A percentile compares a stretch with the other conserved stretches of the same genome.
These are phyloP conservation scores for Helminthosporium solani DNA, from an alignment of 2,329 filamentous ascomycete species.

Conservation along the genomic window DNA sequence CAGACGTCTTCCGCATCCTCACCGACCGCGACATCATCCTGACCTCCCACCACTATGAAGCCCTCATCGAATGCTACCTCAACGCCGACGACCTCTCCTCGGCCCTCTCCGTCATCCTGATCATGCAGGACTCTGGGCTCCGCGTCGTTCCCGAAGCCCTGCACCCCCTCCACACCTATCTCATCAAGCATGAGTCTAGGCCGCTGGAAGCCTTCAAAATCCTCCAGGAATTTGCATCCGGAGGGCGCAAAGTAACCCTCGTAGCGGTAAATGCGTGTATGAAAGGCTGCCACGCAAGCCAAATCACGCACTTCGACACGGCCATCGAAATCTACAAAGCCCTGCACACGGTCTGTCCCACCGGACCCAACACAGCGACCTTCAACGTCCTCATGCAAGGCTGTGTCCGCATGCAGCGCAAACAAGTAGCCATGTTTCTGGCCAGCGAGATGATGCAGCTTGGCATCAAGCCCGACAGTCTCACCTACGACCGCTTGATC, in stretches of 20 bases:
- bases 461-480: slow-evolving; percentile 54
- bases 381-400: slow-evolving; percentile 62
- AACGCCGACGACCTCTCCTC: slow-evolving; percentile 60
- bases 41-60: slow-evolving; percentile 72
- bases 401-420: slow-evolving; percentile 47
- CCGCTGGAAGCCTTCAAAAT: slow-evolving; percentile 56
- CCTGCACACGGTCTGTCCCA: slow-evolving; percentile 53
- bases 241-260: slow-evolving; percentile 53
- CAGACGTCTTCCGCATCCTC: slow-evolving; percentile 68
- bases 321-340: slow-evolving; percentile 64
- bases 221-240: slow-evolving; percentile 57
- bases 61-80: slow-evolving; percentile 71
- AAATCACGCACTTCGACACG: slow-evolving; percentile 43
- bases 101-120: slow-evolving; percentile 68
- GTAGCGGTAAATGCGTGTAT: slow-evolving; percentile 55
- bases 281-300: slow-evolving; percentile 50
- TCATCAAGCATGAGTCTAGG: slow-evolving; percentile 53
- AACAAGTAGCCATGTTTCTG: slow-evolving; percentile 61
- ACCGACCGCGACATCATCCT: slow-evolving; percentile 60
- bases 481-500: slow-evolving; percentile 64
- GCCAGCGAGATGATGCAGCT: slow-evolving; percentile 62
- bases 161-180: slow-evolving; percentile 59
- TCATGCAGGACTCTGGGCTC: slow-evolving; percentile 68
- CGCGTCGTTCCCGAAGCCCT: slow-evolving; percentile 61
- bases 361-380: slow-evolving; percentile 52